These are phyloP conservation scores for Avena sativa DNA, from an alignment of 176 grass and related monocot species.

Conservation along the genomic window DNA sequence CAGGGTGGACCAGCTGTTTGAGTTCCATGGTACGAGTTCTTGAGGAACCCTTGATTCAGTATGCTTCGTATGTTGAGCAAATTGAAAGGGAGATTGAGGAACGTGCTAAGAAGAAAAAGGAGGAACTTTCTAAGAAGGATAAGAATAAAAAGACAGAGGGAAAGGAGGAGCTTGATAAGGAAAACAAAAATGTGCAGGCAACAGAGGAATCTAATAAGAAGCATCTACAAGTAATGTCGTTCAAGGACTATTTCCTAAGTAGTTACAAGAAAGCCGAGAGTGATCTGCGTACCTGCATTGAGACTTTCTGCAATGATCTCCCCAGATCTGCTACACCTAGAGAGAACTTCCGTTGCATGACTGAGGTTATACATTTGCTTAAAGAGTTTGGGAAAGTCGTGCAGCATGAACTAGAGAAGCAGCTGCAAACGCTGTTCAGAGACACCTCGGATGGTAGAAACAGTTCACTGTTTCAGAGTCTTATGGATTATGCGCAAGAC, in stretches of 20 bases:
- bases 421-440: constrained; percentile 40
- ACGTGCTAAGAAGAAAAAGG: background rate
- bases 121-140: background rate
- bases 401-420: background rate
- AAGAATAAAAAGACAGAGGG: background rate
- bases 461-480: constrained; percentile 5
- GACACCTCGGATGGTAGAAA: background rate
- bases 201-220: background rate
- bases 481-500: background rate
- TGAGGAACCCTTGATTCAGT: constrained; percentile 46
- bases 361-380: background rate
- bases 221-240: background rate
- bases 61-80: constrained; percentile 16
- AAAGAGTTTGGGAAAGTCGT: constrained; percentile 16
- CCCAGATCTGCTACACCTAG: constrained; percentile 42
- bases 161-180: background rate
- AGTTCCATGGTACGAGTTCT: constrained; percentile 57
- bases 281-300: constrained; percentile 13
- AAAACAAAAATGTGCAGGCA: background rate
- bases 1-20: constrained; percentile 50
- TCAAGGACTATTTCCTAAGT: constrained; percentile 29
- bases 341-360: constrained; percentile 35
- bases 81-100: background rate
- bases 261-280: background rate
- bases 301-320: constrained; percentile 44